These are phyloP conservation scores for Urtica urens DNA, from an alignment of 306 rosid genomes.

Conservation along the genomic window DNA sequence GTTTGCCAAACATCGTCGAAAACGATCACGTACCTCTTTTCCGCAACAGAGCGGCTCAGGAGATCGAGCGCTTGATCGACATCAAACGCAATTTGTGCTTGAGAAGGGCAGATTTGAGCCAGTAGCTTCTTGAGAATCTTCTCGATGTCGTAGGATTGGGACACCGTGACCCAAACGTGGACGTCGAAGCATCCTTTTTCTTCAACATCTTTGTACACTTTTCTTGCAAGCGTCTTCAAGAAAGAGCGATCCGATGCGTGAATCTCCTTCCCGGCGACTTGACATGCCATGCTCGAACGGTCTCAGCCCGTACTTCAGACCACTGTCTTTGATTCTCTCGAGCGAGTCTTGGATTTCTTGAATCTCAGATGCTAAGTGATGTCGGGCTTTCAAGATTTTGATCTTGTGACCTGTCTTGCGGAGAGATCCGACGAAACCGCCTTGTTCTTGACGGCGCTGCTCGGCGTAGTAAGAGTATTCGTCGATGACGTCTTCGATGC, in stretches of 20 bases:
- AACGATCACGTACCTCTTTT: conserved; percentile 5
- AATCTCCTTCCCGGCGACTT: not conserved
- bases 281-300: not conserved
- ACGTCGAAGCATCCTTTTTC: conserved; percentile 1
- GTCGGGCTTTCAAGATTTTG: not conserved
- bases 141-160: not conserved
- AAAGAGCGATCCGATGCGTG: not conserved
- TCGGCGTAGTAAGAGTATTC: no score
- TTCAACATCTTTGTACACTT: not conserved
- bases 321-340: not conserved
- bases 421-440: not conserved
- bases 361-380: not conserved
- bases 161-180: conserved; percentile 14
- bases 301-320: not conserved
- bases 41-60: not conserved
- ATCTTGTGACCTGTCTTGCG: not conserved
- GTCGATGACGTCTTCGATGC: no score
- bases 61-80: not conserved
- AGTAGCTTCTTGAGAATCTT: not conserved
- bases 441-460: not conserved
- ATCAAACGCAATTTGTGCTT: no score
- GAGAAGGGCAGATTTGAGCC: not conserved
- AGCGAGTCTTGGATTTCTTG: not conserved
- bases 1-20: conserved; percentile 3
- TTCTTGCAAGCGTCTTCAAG: conserved; percentile 1